These are phyloP conservation scores for Penicillium sp. DNA, from an alignment of 2,329 filamentous ascomycete species.

Conservation along the genomic window DNA sequence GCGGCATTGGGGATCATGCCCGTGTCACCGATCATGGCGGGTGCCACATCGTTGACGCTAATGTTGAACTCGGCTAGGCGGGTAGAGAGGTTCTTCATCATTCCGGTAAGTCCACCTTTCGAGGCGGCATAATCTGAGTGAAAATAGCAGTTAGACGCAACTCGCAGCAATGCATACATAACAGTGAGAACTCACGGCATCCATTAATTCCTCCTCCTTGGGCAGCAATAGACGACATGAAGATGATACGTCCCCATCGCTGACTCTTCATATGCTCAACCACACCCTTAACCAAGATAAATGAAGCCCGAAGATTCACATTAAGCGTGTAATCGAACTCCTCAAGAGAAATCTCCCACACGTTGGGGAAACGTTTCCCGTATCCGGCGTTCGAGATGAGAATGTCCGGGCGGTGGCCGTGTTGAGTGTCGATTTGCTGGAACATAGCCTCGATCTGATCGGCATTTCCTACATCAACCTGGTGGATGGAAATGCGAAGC, in stretches of 20 bases:
- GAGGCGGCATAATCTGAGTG: slow-evolving; percentile 58
- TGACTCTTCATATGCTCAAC: slow-evolving; percentile 65
- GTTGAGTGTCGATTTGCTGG: slow-evolving; percentile 56
- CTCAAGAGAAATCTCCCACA: slow-evolving; percentile 64
- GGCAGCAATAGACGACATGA: slow-evolving; percentile 67
- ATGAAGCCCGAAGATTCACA: slow-evolving; percentile 66
- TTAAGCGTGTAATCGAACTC: slow-evolving; percentile 68
- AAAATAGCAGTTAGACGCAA: neutral
- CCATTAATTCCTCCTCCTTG: slow-evolving; percentile 68
- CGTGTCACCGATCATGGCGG: slow-evolving; percentile 69
- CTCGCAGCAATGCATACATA: neutral
- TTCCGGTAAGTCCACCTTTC: slow-evolving; percentile 65
- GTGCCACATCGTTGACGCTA: slow-evolving; percentile 70
- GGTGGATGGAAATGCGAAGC: slow-evolving; percentile 57
- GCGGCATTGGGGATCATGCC: slow-evolving; percentile 66
- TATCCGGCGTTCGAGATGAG: slow-evolving; percentile 70
- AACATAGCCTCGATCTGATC: slow-evolving; percentile 61
- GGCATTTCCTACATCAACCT: slow-evolving; percentile 61
- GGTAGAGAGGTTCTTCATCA: slow-evolving; percentile 68
- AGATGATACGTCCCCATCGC: slow-evolving; percentile 67
- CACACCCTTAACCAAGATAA: slow-evolving; percentile 64
- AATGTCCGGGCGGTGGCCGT: slow-evolving; percentile 64
- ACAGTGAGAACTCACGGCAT: slow-evolving; percentile 47
- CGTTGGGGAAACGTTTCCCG: slow-evolving; percentile 62
- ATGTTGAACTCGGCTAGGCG: slow-evolving; percentile 65